Conservation (phyloP, 1,284 basidiomycete species). For the Ceratobasidium sp. region DNA sequence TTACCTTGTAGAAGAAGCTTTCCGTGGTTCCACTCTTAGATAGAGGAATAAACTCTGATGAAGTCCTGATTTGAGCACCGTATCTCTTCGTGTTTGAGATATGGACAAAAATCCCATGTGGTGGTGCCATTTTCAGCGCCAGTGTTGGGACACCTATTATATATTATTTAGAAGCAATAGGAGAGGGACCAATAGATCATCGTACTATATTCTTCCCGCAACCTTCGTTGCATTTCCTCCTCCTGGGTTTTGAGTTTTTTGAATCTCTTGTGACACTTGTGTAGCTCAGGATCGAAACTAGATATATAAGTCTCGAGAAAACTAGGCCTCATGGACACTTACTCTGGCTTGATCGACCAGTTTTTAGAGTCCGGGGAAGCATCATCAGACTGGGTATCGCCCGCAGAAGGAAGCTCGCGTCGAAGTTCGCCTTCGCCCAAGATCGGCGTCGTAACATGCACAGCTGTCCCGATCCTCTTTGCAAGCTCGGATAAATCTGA, state of each 20-base stretch:
- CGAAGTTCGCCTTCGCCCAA: constrained; percentile 52
- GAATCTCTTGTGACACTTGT: constrained; percentile 67
- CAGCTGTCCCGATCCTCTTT: constrained; percentile 69
- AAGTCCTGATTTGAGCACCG: constrained; percentile 61
- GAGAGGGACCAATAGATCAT: background rate
- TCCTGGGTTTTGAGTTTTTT: constrained; percentile 63
- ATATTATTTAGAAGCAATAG: background rate
- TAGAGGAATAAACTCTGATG: constrained; percentile 68
- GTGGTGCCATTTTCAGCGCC: constrained; percentile 74
- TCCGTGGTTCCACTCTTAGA: constrained; percentile 75
- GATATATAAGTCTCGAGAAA: constrained; percentile 55
- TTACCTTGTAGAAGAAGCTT: constrained; percentile 77
- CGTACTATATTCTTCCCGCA: constrained; percentile 71
- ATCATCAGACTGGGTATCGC: constrained; percentile 33
- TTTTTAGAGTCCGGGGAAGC: constrained; percentile 31
- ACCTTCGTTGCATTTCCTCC: constrained; percentile 66
- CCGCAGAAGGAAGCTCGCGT: constrained; percentile 51
- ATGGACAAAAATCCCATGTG: constrained; percentile 81
- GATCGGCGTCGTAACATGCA: constrained; percentile 58
- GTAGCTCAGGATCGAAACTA: constrained; percentile 75
- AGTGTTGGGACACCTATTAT: constrained; percentile 75
- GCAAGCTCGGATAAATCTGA: constrained; percentile 70
- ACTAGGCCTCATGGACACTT: constrained; percentile 51
- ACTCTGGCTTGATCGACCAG: constrained; percentile 83
- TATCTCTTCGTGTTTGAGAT: constrained; percentile 73